A percentile compares a stretch with the other conserved stretches of the same genome.
These are phyloP conservation scores for Gossypium laxum DNA, from an alignment of 441 rosid species.

Conservation along the genomic window DNA sequence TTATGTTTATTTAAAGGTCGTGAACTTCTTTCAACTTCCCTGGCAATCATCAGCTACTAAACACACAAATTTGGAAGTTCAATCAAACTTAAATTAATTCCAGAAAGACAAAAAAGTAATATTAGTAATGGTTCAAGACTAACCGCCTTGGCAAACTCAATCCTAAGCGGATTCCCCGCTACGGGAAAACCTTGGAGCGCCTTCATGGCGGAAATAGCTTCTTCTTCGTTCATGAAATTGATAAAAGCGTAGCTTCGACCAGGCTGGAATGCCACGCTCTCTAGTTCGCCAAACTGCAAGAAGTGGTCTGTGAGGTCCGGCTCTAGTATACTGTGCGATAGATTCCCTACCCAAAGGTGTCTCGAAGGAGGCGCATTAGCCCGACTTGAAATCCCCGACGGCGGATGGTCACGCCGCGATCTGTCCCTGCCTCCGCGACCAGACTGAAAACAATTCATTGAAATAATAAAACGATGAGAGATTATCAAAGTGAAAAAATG, in stretches of 20 bases:
- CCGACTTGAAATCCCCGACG: slow-evolving; percentile 11
- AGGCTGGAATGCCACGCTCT: slow-evolving; percentile 69
- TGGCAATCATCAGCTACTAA: not conserved
- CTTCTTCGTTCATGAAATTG: slow-evolving; percentile 55
- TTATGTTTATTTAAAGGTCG: not conserved
- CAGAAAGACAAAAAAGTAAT: slow-evolving; percentile 13
- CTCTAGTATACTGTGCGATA: slow-evolving; percentile 53
- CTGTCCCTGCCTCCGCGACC: slow-evolving; percentile 46
- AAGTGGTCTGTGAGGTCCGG: slow-evolving; percentile 47
- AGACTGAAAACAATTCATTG: slow-evolving; percentile 26
- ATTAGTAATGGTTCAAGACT: slow-evolving; percentile 44
- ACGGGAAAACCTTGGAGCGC: slow-evolving; percentile 69
- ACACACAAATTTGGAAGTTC: not conserved
- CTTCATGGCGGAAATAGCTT: slow-evolving; percentile 62
- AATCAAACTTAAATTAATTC: slow-evolving; percentile 14
- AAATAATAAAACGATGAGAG: slow-evolving; percentile 1
- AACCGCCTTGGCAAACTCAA: slow-evolving; percentile 98
- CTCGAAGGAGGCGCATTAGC: slow-evolving; percentile 62
- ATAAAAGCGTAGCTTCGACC: slow-evolving; percentile 78
- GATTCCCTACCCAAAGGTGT: slow-evolving; percentile 86
- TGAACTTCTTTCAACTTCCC: not conserved
- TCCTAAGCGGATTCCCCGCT: slow-evolving; percentile 75
- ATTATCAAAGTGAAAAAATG: not conserved
- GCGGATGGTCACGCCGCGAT: slow-evolving; percentile 29
- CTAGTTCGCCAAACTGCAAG: slow-evolving; percentile 61